Conservation (phyloP, 306 rosid genomes). For the Geum urbanum region DNA sequence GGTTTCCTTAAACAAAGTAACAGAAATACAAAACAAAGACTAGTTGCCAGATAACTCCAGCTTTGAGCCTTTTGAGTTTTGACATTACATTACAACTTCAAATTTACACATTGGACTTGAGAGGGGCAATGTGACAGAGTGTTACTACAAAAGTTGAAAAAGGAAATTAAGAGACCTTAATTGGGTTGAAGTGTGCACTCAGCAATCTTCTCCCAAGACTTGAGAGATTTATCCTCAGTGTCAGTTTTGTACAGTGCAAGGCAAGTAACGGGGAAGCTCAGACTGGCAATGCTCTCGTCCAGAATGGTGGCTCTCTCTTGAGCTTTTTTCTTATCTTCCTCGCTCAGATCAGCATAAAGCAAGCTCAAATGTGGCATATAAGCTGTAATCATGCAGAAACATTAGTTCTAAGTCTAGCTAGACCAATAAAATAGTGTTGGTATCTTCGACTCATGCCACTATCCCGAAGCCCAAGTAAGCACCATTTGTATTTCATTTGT, state of each 20-base stretch:
- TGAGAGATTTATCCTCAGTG: constrained; percentile 57
- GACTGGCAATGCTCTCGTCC: constrained; percentile 41
- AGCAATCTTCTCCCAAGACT: constrained; percentile 84
- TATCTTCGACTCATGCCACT: background rate
- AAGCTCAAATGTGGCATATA: constrained; percentile 87
- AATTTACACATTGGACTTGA: background rate
- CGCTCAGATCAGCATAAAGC: constrained; percentile 58
- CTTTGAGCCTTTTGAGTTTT: background rate
- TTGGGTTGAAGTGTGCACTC: constrained; percentile 48
- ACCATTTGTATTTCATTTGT: background rate
- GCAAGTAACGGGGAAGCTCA: constrained; percentile 54
- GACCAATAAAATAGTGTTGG: background rate
- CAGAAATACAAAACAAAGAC: background rate
- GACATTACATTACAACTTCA: background rate
- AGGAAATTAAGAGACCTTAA: constrained; percentile 19
- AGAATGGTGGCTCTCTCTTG: constrained; percentile 47
- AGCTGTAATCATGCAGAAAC: constrained; percentile 36
- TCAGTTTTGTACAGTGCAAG: constrained; percentile 83
- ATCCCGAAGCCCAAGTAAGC: background rate
- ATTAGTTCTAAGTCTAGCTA: background rate
- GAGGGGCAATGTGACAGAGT: background rate
- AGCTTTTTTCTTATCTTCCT: constrained; percentile 71
- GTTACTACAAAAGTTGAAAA: background rate
- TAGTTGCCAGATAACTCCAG: background rate
- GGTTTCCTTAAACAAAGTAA: background rate